Base-by-base conservation (phyloP, 2,329 filamentous ascomycete genomes). In the Neofusicoccum parvum region DNA sequence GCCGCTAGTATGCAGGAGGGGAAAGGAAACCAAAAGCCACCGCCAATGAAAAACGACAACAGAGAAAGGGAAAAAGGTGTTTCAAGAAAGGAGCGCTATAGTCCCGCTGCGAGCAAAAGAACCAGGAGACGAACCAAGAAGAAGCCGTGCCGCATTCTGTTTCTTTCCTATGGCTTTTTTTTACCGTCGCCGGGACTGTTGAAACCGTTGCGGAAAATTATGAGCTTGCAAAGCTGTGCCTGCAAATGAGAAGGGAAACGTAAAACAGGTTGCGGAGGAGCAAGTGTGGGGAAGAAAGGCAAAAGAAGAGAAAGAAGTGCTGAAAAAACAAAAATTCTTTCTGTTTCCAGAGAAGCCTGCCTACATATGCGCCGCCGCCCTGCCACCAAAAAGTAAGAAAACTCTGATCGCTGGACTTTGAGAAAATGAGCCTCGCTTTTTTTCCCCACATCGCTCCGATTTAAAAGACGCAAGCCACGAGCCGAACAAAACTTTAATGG, bases 271-370 rank as follows among this genome's bases (percentile, higher is more conserved):
- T 9, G 36, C 34, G 20, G 27, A 32, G 27, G 27, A 12, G 23
- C 34, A 20, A 9, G 23, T 15, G 54, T 15, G 45, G 34, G 14
- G 50, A 20, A 54, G 17, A 37, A 27, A 41, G 15, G 5, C 36
- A 2, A 46, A 15, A 36, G 39, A 7, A 45, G 39, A 45, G 32
- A 23, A 34, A 46, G 12, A 49, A 20, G 20, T 36, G 23, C 54
- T 20, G 39, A 48, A 48, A 48, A 48, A 9, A 46, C 41, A 59
- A 46, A 54, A 14, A 32, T 60, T 46, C 56, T 60, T 48, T 32
- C 56, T 48, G 56, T 60, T 60, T 48, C 56, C 56, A 60, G 41
- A 60, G 39, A 59, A 60, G 43, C 56, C 56, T 48, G 56, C 56
- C 56, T 60, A 60, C 27, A 60, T 48, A 14, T 60, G 34, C 56